Base-by-base conservation (phyloP, 2,329 filamentous ascomycete species). In the Albifimbria verrucaria region DNA sequence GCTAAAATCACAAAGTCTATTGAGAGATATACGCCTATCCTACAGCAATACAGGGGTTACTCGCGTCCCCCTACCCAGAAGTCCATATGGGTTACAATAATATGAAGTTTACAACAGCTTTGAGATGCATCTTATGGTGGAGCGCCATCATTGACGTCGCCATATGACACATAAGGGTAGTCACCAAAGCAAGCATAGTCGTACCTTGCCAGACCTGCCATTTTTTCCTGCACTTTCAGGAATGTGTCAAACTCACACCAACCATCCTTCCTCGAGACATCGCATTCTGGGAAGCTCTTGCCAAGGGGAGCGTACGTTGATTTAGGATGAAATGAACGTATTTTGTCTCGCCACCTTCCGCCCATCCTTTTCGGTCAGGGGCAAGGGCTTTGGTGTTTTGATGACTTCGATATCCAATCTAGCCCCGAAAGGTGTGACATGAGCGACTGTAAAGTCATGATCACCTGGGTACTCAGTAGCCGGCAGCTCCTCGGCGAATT, bases 281-380 rank as follows among this genome's bases (percentile, higher is more conserved):
- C 86, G 60, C 89, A 92, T 54, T 84, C 80, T 1, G 79, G 69
- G 55, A 89, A 85, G 62, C 85, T 90, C 54, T 68, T 68, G 87
- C 85, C 1, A 92, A 72, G 1, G 88, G 88, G 1, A 92, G 62
- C 0, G 88, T 92, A 25, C 89, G 77, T 70, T 90, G 87, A 66
- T 90, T 90, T 44, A 90, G 76, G 2, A 90, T 69, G 62, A 92
- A 89, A 66, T 90, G 88, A 6, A 92, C 76, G 66, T 92, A 92
- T 50, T 74, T 82, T 0, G 86, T 90, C 62, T 82, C 75, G 1
- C 65, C 67, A 3, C 79, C 81, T 32, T 75, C 69, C 2, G 68
- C 61, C 56, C 86, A 88, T 7, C 77, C 73, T 3, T 75, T 75
- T 2, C 85, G 76, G 51, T 81, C 74, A 0, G 81, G 74, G 15